phyloP scores from a whole-genome alignment of 73 alveolate genomes.

The Paramecium primaurelia region DNA sequence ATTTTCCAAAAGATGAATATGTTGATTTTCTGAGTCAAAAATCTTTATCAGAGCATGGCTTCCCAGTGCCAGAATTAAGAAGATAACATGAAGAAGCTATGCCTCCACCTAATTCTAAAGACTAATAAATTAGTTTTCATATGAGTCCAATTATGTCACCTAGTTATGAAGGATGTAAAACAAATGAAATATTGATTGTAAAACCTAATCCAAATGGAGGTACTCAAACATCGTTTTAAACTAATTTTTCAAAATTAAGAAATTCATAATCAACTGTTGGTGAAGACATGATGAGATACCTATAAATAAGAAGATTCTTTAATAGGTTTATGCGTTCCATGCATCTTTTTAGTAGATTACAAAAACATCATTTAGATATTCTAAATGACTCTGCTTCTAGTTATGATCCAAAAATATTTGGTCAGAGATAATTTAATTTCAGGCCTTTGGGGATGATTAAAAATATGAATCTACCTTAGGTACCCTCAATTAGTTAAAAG shows the following conservation, averaged over 20 bases:
- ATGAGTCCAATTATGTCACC: neutral
- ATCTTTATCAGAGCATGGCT: slow-evolving; percentile 23
- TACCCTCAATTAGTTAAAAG: neutral
- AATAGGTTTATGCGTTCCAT: slow-evolving; percentile 10
- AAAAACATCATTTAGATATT: neutral
- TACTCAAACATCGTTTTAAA: neutral
- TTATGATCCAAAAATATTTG: slow-evolving; percentile 36
- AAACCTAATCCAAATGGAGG: neutral
- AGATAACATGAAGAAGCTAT: neutral
- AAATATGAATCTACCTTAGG: neutral
- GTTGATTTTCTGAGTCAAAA: slow-evolving; percentile 24
- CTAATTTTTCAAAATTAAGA: neutral
- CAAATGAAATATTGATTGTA: neutral
- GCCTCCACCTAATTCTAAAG: slow-evolving; percentile 44
- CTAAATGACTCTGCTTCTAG: neutral
- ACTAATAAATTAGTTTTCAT: neutral
- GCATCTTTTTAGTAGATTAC: neutral
- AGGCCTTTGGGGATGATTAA: slow-evolving; percentile 21
- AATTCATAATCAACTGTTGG: neutral
- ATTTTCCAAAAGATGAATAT: neutral
- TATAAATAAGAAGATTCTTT: slow-evolving; percentile 1
- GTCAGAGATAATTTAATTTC: slow-evolving; percentile 10
- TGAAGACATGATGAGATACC: neutral
- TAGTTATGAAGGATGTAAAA: neutral
- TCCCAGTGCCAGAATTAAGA: neutral